A percentile compares a stretch with the other conserved stretches of the same genome.
Evolutionary conservation across 108 stramenopile genomes (phyloP).

Genomic region (Pseudonitzschia multistriata): DNA sequence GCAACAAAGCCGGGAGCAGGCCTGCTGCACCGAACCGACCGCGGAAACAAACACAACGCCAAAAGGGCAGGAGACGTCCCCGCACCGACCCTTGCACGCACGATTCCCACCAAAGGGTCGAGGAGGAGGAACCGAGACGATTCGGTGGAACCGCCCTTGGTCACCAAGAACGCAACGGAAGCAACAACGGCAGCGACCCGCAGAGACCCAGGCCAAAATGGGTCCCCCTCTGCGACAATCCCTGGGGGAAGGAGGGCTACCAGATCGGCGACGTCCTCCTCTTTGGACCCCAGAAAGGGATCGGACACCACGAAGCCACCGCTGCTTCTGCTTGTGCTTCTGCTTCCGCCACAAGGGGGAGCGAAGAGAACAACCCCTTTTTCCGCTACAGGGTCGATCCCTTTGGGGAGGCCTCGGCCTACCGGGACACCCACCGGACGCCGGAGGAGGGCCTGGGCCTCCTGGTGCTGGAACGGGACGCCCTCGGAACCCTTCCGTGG

Average conservation of each 20-base stretch:
- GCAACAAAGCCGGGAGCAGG: neutral
- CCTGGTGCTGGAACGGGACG: conserved; percentile 56
- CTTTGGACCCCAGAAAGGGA: conserved; percentile 37
- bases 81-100: neutral
- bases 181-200: neutral
- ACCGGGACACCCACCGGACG: conserved; percentile 54
- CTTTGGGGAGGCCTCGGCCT: conserved; percentile 46
- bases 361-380: conserved; percentile 7
- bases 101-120: neutral
- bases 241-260: conserved; percentile 67
- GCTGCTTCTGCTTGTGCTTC: too few species aligned
- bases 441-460: conserved; percentile 60
- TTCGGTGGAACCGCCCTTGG: neutral
- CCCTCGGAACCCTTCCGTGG: conserved; percentile 53
- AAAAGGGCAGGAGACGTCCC: neutral
- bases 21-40: too few species aligned
- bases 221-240: conserved; percentile 53
- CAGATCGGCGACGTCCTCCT: conserved; percentile 64
- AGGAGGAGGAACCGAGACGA: neutral
- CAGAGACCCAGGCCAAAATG: conserved; percentile 29
- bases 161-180: neutral
- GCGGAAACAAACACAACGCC: neutral
- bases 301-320: conserved; percentile 35
- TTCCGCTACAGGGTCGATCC: conserved; percentile 53
- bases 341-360: too few species aligned